phyloP scores from a whole-genome alignment of 306 rosid species.

The Malus sieversii region DNA sequence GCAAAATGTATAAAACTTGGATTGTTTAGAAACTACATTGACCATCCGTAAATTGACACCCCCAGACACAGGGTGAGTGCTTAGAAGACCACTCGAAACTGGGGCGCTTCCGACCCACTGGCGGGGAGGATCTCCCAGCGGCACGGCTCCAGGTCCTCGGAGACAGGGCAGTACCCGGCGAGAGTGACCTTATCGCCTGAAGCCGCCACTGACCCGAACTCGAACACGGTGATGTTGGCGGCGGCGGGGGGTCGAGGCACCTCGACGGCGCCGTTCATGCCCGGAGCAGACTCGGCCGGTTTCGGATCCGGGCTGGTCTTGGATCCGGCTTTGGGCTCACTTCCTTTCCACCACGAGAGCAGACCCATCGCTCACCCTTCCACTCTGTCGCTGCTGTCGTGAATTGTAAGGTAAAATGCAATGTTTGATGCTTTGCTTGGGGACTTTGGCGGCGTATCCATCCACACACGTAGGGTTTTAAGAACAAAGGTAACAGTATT shows the following conservation, averaged over 20 bases:
- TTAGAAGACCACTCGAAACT: conserved; percentile 81
- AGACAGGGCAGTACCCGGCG: conserved; percentile 86
- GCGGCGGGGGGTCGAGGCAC: conserved; percentile 43
- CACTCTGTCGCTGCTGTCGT: background rate
- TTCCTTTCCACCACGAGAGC: conserved; percentile 70
- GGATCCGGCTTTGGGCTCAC: conserved; percentile 14
- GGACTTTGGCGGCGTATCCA: background rate
- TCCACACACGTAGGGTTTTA: background rate
- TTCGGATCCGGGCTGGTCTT: conserved; percentile 4
- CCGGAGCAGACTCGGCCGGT: conserved; percentile 39
- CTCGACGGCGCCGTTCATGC: conserved; percentile 82
- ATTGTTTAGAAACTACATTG: too few species aligned
- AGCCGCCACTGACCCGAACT: conserved; percentile 74
- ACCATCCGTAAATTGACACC: too few species aligned
- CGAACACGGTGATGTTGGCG: conserved; percentile 49
- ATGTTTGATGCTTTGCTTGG: background rate
- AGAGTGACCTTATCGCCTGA: conserved; percentile 75
- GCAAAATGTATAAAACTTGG: too few species aligned
- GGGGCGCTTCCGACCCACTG: conserved; percentile 65
- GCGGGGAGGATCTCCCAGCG: conserved; percentile 95
- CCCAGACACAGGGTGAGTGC: background rate
- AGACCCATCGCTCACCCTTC: conserved; percentile 46
- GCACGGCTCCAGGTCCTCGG: conserved; percentile 96
- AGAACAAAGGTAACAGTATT: background rate
- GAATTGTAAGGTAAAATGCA: too few species aligned